phyloP scores from a whole-genome alignment of 306 rosid genomes.

The Sechiopsis laciniata region DNA sequence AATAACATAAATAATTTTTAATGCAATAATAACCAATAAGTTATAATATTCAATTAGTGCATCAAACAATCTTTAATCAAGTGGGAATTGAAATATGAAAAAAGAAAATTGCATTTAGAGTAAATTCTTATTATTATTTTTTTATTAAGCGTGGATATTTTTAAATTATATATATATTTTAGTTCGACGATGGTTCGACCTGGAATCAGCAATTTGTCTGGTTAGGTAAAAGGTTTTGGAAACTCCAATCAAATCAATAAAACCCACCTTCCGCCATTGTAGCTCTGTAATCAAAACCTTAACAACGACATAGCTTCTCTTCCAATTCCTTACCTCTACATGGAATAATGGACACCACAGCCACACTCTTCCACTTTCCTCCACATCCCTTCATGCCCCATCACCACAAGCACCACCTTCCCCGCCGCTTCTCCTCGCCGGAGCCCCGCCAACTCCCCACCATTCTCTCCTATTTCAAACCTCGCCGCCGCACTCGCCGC shows the following conservation, averaged over 20 bases:
- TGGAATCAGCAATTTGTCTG: no score
- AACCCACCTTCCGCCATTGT: background rate
- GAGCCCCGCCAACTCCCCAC: slow-evolving; percentile 11
- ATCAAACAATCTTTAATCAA: no score
- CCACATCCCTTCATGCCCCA: slow-evolving; percentile 6
- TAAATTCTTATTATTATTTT: no score
- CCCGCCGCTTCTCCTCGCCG: background rate
- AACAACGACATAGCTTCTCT: background rate
- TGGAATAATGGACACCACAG: slow-evolving; percentile 22
- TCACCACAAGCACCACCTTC: background rate
- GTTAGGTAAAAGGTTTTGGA: background rate
- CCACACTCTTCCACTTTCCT: background rate
- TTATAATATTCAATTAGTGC: no score
- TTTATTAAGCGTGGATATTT: no score
- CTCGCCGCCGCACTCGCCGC: slow-evolving; percentile 45
- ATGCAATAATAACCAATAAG: no score
- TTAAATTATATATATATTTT: no score
- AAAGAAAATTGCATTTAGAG: no score
- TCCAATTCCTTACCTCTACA: slow-evolving; percentile 11
- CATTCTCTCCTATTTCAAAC: slow-evolving; percentile 38
- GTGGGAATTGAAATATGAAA: no score
- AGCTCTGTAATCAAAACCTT: background rate
- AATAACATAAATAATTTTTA: no score
- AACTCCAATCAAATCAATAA: background rate
- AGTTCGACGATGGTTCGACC: no score